These are phyloP conservation scores for Suillus subluteus DNA, from an alignment of 768 basidiomycete species.

Conservation along the genomic window DNA sequence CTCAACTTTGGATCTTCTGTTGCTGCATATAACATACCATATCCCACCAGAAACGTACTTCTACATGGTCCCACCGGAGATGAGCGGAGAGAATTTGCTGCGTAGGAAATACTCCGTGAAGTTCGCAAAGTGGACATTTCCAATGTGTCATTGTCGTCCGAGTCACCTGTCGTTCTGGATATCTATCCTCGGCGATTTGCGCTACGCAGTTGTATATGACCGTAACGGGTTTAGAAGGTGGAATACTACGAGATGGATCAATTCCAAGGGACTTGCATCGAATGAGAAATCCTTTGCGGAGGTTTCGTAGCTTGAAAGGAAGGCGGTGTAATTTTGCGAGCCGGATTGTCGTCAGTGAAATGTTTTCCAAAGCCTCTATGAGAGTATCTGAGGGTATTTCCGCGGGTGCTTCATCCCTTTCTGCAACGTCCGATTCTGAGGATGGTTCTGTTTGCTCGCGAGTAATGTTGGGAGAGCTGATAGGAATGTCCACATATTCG, in stretches of 20 bases:
- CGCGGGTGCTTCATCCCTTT: constrained; percentile 20
- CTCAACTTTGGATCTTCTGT: neutral
- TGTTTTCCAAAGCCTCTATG: constrained; percentile 37
- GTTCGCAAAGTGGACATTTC: constrained; percentile 58
- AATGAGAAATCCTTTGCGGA: constrained; percentile 50
- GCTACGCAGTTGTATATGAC: constrained; percentile 26
- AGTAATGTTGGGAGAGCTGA: neutral
- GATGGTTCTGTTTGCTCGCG: neutral
- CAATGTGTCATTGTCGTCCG: constrained; percentile 39
- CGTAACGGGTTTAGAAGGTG: constrained; percentile 23
- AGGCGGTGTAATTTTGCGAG: constrained; percentile 45
- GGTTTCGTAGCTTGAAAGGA: constrained; percentile 60
- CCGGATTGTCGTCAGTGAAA: constrained; percentile 36
- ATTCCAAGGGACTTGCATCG: constrained; percentile 45
- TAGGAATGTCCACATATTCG: neutral
- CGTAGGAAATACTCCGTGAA: constrained; percentile 46
- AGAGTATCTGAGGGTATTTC: constrained; percentile 38
- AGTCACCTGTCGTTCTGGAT: constrained; percentile 17
- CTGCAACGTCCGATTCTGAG: constrained; percentile 7
- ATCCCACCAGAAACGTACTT: constrained; percentile 44
- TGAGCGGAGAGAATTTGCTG: constrained; percentile 50
- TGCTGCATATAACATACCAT: constrained; percentile 21
- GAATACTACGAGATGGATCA: constrained; percentile 29
- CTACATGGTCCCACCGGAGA: constrained; percentile 50
- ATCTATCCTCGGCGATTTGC: constrained; percentile 16